These are phyloP conservation scores for Cyclotella atomus DNA, from an alignment of 108 stramenopile genomes.

Conservation along the genomic window DNA sequence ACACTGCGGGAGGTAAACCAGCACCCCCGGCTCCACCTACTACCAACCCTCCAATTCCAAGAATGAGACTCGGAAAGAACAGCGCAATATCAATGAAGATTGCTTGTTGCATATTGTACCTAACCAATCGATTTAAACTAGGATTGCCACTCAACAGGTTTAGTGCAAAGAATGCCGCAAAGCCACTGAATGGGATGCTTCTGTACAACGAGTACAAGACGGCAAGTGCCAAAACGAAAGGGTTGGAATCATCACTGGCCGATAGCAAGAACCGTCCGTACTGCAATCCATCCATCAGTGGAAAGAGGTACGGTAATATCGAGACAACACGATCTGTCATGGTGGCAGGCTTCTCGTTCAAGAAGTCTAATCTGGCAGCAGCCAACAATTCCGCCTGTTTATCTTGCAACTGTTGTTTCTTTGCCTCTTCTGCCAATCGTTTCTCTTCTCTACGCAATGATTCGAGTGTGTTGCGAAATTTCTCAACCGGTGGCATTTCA, in stretches of 20 bases:
- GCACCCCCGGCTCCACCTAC: slow-evolving; percentile 32
- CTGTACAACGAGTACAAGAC: slow-evolving; percentile 71
- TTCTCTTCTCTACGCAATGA: slow-evolving; percentile 80
- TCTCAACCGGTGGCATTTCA: slow-evolving; percentile 76
- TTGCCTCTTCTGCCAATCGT: slow-evolving; percentile 57
- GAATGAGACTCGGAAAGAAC: slow-evolving; percentile 81
- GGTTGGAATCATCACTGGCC: slow-evolving; percentile 76
- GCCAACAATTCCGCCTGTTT: slow-evolving; percentile 59
- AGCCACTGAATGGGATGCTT: slow-evolving; percentile 77
- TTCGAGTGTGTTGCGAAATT: slow-evolving; percentile 78
- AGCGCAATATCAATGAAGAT: slow-evolving; percentile 91
- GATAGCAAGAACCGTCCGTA: slow-evolving; percentile 78
- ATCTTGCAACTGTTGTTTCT: background rate
- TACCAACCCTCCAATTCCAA: slow-evolving; percentile 52
- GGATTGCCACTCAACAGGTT: slow-evolving; percentile 76
- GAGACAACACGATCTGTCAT: slow-evolving; percentile 66
- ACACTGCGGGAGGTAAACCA: slow-evolving; percentile 29
- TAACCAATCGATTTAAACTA: slow-evolving; percentile 72
- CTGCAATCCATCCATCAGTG: slow-evolving; percentile 83
- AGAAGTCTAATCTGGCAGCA: slow-evolving; percentile 59
- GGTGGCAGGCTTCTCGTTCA: slow-evolving; percentile 82
- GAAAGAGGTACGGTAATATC: slow-evolving; percentile 83
- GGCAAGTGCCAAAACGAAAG: slow-evolving; percentile 58
- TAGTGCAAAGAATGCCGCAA: slow-evolving; percentile 82
- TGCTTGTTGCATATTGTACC: slow-evolving; percentile 93